phyloP scores from a whole-genome alignment of 176 grass and related monocot genomes.

The Dactylis glomerata region DNA sequence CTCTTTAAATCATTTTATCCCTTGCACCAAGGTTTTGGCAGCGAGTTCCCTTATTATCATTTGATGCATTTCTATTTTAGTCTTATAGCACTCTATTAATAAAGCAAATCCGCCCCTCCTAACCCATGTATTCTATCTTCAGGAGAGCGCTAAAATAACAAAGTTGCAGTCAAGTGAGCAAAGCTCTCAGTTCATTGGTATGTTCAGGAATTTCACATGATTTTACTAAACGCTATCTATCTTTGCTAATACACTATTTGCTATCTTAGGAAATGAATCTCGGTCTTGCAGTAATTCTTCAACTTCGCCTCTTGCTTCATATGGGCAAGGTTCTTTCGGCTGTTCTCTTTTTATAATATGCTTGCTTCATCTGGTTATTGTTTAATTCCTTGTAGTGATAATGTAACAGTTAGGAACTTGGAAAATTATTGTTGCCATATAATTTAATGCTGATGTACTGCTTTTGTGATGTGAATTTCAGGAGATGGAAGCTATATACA shows the following conservation, averaged over 20 bases:
- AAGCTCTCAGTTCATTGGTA: constrained; percentile 36
- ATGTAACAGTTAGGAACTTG: neutral
- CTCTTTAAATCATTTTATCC: constrained; percentile 18
- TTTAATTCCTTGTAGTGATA: constrained; percentile 5
- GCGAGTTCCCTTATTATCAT: constrained; percentile 25
- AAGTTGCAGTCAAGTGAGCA: constrained; percentile 16
- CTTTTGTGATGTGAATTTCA: constrained; percentile 32
- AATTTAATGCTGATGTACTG: constrained; percentile 15
- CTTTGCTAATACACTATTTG: constrained; percentile 15
- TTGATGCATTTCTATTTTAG: neutral
- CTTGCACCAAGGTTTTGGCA: constrained; percentile 36
- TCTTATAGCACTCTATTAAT: neutral
- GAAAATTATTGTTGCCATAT: neutral
- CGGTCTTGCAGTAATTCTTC: constrained; percentile 14
- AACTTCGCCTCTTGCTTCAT: constrained; percentile 38
- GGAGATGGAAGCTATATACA: constrained; percentile 42
- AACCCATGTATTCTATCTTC: constrained; percentile 23
- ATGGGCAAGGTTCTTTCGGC: constrained; percentile 39
- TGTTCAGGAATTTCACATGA: constrained; percentile 10
- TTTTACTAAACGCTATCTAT: neutral
- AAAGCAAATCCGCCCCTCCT: neutral
- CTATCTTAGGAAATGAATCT: constrained; percentile 22
- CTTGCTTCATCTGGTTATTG: neutral
- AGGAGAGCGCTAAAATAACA: constrained; percentile 37
- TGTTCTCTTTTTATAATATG: constrained; percentile 10